Base-by-base conservation (phyloP, 306 rosid species). In the Fragaria nilgerrensis region DNA sequence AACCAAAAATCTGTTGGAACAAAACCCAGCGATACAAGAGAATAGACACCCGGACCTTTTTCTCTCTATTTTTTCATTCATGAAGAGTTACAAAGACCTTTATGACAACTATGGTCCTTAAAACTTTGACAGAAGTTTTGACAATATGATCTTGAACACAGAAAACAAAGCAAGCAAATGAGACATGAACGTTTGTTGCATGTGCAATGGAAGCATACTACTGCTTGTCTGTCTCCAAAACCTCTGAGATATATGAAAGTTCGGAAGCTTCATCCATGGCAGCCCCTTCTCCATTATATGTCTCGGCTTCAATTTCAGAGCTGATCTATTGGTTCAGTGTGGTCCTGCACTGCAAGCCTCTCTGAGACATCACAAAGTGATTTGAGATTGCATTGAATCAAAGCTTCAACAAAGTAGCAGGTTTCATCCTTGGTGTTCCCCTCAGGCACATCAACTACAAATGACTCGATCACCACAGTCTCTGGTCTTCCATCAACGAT, bases 351-450 rank as follows among this genome's bases (percentile, higher is more conserved):
- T 1, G 97, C 97, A 78, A 87, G 96, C 75, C 92, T 91, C 89
- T 92, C 96, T 2, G 98, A 92, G 79, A 94, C 91, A 78, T 89
- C 92, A 64, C 95, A 88, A 81, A 94, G 98, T 49, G 98, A 94
- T 80, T 94, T 94, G 80, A 94, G 98, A 81, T 94, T 94, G 92
- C 98, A 94, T 81, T 89, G 93, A 70, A 94, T 92, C 81, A 94
- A 84, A 56, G 98, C 97, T 84, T 94, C 96, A 48, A 94, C 90
- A 47, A 94, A 94, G 91, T 88, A 90, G 85, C 97, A 90, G 39
- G 98, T 94, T n/a, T 94, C 98, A 20, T 94, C 98, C 85, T 84
- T 90, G 1, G 98, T 94, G 85, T 94, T 94, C 76, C 98, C 98
- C 72, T 94, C 97, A 15, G 98, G 98, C 73, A 94, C 91, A 77